A percentile compares a stretch with the other conserved stretches of the same genome.
Conservation (phyloP, 129 eudicot species). For the Rutidosis leptorrhynchoides region DNA sequence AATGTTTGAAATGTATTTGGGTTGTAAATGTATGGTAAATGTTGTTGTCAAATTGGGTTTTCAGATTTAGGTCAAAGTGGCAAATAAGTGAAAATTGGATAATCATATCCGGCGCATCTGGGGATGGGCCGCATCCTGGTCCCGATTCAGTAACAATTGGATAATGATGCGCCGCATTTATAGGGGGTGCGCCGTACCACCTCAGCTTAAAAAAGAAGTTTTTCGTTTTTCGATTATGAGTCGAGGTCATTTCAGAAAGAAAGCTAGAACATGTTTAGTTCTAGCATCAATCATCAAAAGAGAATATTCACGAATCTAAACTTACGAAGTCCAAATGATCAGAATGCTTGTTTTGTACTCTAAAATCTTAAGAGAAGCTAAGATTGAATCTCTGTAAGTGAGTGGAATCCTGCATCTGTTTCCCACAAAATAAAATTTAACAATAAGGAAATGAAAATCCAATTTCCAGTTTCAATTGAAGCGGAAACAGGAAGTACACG, state of each 20-base stretch:
- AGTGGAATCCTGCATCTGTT: conserved; percentile 71
- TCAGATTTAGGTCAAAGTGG: no score
- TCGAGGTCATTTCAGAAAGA: no score
- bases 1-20: no score
- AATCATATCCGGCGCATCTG: no score
- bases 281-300: conserved; percentile 79
- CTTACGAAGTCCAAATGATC: conserved; percentile 72
- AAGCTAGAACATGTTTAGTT: conserved; percentile 73
- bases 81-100: no score
- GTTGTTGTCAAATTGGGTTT: no score
- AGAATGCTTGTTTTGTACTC: conserved; percentile 36
- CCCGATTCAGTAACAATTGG: no score
- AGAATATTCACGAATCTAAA: conserved; percentile 93
- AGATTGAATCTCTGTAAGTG: conserved; percentile 74
- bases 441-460: conserved; percentile 5
- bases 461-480: conserved; percentile 17
- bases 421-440: neutral
- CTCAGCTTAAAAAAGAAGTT: conserved; percentile 4
- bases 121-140: no score
- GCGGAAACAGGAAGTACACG: conserved; percentile 34
- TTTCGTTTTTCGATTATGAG: no score
- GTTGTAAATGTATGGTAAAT: no score
- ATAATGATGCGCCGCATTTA: no score
- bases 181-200: no score
- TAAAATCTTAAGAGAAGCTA: conserved; percentile 37